These are phyloP conservation scores for Trichophyton schoenleinii DNA, from an alignment of 2,329 filamentous ascomycete species.

Conservation along the genomic window DNA sequence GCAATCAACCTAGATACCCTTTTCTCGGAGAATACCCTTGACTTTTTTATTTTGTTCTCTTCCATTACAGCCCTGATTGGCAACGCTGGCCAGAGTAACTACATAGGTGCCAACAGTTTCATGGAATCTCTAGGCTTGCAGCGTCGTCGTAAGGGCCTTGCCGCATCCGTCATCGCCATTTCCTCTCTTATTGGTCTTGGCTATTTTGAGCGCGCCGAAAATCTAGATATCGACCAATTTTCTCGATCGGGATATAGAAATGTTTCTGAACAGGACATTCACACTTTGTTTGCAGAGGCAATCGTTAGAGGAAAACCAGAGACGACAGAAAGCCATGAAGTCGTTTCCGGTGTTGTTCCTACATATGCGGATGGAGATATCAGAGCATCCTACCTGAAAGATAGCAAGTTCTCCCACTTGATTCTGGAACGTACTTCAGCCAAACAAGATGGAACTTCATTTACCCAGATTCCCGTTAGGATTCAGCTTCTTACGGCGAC, in stretches of 20 bases:
- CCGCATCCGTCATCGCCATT: constrained; percentile 8
- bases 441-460: constrained; percentile 3
- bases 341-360: neutral
- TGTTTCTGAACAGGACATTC: constrained; percentile 38
- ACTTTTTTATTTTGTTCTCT: constrained; percentile 15
- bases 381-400: neutral
- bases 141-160: constrained; percentile 7
- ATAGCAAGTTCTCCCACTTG: neutral
- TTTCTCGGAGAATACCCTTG: constrained; percentile 7
- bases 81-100: constrained; percentile 24
- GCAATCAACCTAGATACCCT: constrained; percentile 15
- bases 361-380: neutral
- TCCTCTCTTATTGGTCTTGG: constrained; percentile 5
- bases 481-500: neutral
- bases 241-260: neutral
- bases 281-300: constrained; percentile 42
- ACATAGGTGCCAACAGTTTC: constrained; percentile 36
- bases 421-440: neutral
- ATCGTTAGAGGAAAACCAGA: constrained; percentile 32
- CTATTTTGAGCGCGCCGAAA: constrained; percentile 8
- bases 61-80: constrained; percentile 19
- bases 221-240: neutral
- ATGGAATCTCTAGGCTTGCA: constrained; percentile 24
- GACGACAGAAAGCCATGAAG: neutral
- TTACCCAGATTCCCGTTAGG: neutral